Evolutionary conservation across 208 protist genomes (phyloP).

Genomic region (Leishmania turanica): DNA sequence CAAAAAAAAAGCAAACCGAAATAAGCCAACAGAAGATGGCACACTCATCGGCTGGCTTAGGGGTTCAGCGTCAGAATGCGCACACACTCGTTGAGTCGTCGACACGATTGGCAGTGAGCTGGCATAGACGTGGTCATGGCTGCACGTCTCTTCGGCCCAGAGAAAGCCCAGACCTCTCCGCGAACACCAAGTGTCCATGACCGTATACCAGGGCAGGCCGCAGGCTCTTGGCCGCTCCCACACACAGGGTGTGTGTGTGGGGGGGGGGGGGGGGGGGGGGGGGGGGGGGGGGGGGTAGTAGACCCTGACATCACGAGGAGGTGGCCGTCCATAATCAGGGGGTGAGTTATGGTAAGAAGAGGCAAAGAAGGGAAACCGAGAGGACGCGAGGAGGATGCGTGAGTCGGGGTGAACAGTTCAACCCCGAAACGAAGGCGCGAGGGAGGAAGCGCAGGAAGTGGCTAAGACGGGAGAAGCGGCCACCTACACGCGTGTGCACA

Average conservation of each 20-base stretch:
- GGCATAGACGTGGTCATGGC: neutral
- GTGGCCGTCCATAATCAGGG: neutral
- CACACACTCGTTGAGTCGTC: neutral
- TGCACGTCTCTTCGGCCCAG: neutral
- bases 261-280: too few species aligned
- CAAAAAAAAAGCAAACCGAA: neutral
- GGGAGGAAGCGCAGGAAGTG: neutral
- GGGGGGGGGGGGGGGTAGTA: neutral
- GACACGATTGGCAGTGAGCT: neutral
- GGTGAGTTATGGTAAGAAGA: neutral
- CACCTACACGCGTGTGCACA: neutral
- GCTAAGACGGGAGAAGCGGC: neutral
- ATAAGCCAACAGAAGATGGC: neutral
- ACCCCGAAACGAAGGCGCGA: neutral
- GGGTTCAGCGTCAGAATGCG: neutral
- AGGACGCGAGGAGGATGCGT: neutral
- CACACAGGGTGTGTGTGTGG: neutral
- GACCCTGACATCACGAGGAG: neutral
- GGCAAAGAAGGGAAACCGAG: neutral
- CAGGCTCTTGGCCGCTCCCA: neutral
- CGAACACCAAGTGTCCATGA: neutral
- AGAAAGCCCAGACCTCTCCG: neutral
- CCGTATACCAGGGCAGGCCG: neutral
- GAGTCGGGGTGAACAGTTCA: neutral
- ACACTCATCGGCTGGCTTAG: neutral